These are phyloP conservation scores for Nicotiana tomentosiformis DNA, from an alignment of 257 asterid genomes.

Conservation along the genomic window DNA sequence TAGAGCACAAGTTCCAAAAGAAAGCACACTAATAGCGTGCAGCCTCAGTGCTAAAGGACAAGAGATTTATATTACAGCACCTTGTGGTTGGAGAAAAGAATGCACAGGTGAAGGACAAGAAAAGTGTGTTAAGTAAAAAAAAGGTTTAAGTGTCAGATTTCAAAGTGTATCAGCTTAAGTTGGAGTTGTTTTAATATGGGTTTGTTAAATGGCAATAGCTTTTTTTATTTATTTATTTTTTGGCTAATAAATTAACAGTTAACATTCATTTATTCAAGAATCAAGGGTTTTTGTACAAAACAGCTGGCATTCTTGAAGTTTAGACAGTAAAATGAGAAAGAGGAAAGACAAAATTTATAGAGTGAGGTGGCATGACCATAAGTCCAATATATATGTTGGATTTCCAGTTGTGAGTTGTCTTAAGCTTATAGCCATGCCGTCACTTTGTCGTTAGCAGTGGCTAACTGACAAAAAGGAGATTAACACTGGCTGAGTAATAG, in stretches of 20 bases:
- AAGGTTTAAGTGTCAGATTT: not conserved
- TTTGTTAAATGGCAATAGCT: not conserved
- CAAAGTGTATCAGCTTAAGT: not conserved
- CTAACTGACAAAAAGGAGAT: not conserved
- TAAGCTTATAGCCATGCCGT: not conserved
- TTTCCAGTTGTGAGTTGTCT: not conserved
- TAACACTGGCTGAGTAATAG: not conserved
- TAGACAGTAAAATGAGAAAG: not conserved
- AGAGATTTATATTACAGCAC: not conserved
- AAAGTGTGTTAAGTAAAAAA: not conserved
- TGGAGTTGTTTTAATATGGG: not conserved
- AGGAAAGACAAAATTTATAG: not conserved
- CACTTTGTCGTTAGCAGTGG: not conserved
- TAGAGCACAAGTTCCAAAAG: not conserved
- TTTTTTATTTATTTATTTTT: too few relatives aligned
- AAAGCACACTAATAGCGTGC: not conserved
- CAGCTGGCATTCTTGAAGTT: not conserved
- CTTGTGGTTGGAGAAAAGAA: conserved; percentile 1
- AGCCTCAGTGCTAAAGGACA: not conserved
- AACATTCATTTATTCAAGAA: not conserved
- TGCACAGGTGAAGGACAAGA: not conserved
- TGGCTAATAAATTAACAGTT: not conserved
- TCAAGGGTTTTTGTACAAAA: not conserved
- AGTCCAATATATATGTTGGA: not conserved
- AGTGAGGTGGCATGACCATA: not conserved